Base-by-base conservation (phyloP, 495 filamentous ascomycete genomes). In the Aspergillus conjunctus region DNA sequence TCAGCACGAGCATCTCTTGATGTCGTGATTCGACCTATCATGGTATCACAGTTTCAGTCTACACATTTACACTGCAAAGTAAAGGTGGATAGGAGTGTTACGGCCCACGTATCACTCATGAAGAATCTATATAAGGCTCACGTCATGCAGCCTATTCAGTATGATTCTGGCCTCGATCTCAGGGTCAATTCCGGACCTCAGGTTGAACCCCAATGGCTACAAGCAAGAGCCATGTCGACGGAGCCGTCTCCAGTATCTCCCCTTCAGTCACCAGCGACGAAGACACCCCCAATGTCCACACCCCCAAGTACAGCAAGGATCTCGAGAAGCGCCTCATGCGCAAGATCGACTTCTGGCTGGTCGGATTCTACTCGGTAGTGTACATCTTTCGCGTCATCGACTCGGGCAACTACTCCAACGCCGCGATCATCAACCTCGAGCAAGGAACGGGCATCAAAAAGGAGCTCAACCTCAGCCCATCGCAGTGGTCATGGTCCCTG, bases 361-460 rank as follows among this genome's bases (percentile, higher is more conserved):
- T 79, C 12, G 69, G 69, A 0, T 79, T 73, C 46, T 77, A 79
- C 60, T 79, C 76, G 0, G 15, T 77, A 3, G 76, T 79, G 8
- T 79, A 79, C 43, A 64, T 79, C 22, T 74, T 79, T 58, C 64
- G 71, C 7, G 71, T 74, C 37, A 77, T 79, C 51, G 72, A 79
- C 56, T 73, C 70, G 0, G 66, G 66, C 51, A 79, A 79, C 56
- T 74, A 75, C 54, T 71, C 77, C 12, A 81, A 81, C 45, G 74
- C 77, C 3, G 76, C 75, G 0, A 81, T 81, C 54, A 79, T 79
- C 69, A 79, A 79, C 46, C 66, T 79, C 22, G 77, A 78, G 62
- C 64, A 69, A 22, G 75, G 76, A 14, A 77, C 71, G 0, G 72
- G 71, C 11, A 77, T 79, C 48, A 78, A 77, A 43, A 75, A 77